Base-by-base conservation (phyloP, 768 basidiomycete species). In the Auriscalpium vulgare region DNA sequence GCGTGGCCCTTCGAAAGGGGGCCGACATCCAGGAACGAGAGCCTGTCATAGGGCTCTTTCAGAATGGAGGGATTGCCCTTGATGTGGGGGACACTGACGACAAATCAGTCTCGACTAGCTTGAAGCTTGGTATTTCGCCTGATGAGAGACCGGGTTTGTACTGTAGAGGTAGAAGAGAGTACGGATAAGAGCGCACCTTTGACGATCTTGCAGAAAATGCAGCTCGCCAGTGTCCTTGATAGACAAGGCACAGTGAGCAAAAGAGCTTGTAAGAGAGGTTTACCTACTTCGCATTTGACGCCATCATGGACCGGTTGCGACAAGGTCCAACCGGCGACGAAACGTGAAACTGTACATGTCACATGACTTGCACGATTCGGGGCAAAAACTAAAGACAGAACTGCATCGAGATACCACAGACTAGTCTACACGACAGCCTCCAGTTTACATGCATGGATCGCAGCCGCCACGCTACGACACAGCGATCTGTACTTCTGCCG, bases 201-300 rank as follows among this genome's bases (percentile, higher is more conserved):
- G 74, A 94, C 80, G 70, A 97, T 97, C 75, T 87, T 97, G 80
- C 95, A 98, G 75, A 97, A 97, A 65, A 97, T 72, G 71, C 94
- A 97, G 21, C 69, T 70, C 6, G 83, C 77, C 51, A 87, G 75
- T 49, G 74, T 73, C 64, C 85, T 85, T 55, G 13, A 35, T 23
- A 13, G 29, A 23, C 17, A 9, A 11, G 14, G 38, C 14, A 46
- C n/a, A 23, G n/a, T 11, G 46, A 34, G 10, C 23, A 50, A 37
- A 34, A 55, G 19, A 47, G n/a, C 17, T 11, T 11, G 3, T 37
- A 23, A 16, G 50, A 37, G 35, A 29, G 23, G 10, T 10, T 14
- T 36, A 8, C 59, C 38, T 47, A 59, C 59, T 51, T 57, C 16
- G 40, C 56, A 11, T 43, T n/a, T 44, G 57, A 50, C 35, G 57